phyloP scores from a whole-genome alignment of 768 basidiomycete genomes.

The Xerocomellus chrysenteron region DNA sequence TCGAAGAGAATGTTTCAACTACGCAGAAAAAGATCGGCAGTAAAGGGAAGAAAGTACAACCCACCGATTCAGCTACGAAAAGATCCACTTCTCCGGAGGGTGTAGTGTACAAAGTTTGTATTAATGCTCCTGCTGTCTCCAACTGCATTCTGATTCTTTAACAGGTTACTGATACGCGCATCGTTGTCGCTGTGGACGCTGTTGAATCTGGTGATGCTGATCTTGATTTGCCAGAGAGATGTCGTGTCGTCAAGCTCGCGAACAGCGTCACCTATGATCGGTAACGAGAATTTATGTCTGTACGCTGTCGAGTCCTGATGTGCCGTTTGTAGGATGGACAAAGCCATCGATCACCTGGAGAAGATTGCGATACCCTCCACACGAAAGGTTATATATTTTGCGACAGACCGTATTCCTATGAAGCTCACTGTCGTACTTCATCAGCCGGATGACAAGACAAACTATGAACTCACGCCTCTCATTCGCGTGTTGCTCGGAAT shows the following conservation, averaged over 20 bases:
- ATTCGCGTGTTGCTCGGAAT: constrained; percentile 73
- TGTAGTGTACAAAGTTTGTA: constrained; percentile 77
- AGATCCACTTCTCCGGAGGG: constrained; percentile 56
- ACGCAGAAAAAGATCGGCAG: constrained; percentile 45
- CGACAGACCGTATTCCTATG: not conserved
- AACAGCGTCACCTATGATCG: constrained; percentile 92
- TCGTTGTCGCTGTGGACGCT: constrained; percentile 76
- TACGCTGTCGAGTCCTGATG: not conserved
- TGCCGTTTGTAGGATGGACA: constrained; percentile 71
- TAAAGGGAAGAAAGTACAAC: constrained; percentile 40
- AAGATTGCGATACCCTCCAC: constrained; percentile 34
- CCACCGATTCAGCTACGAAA: constrained; percentile 39
- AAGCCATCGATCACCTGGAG: constrained; percentile 69
- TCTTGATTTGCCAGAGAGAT: constrained; percentile 80
- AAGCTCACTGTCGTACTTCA: constrained; percentile 1
- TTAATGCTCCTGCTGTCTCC: not conserved
- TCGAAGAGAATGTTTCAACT: constrained; percentile 66
- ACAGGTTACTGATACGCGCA: constrained; percentile 77
- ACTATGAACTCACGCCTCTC: constrained; percentile 48
- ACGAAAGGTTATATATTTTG: constrained; percentile 18
- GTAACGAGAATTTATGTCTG: constrained; percentile 31
- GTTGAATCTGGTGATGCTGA: constrained; percentile 60
- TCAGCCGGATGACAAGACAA: constrained; percentile 41
- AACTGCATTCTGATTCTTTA: not conserved
- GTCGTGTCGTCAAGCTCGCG: constrained; percentile 83